Percentiles rank a stretch among this genome's conserved stretches.
phyloP scores from a whole-genome alignment of 2,329 filamentous ascomycete species.

The Microsporum canis region DNA sequence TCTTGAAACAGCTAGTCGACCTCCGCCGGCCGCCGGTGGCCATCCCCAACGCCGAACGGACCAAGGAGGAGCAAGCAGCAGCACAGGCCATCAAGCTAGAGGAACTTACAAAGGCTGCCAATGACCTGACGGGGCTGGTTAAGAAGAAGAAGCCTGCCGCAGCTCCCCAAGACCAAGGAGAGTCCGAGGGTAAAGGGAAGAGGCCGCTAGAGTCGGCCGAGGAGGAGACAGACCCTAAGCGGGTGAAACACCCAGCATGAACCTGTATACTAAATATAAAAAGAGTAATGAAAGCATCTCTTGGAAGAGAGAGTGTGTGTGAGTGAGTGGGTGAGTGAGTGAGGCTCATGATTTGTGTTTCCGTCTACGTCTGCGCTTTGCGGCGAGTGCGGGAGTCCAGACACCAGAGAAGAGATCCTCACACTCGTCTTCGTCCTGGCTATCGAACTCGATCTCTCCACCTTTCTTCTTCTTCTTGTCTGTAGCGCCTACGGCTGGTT shows the following conservation, averaged over 20 bases:
- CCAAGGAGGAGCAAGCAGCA: slow-evolving; percentile 30
- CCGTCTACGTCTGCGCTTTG: slow-evolving; percentile 17
- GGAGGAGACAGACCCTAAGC: not conserved
- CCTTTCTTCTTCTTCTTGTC: slow-evolving; percentile 1
- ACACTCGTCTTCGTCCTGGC: slow-evolving; percentile 55
- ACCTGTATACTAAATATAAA: too few species aligned
- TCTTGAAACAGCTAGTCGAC: slow-evolving; percentile 39
- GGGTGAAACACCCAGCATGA: not conserved
- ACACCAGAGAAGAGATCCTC: slow-evolving; percentile 53
- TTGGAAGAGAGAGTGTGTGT: not conserved
- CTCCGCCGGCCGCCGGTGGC: slow-evolving; percentile 45
- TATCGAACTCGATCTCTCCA: slow-evolving; percentile 45
- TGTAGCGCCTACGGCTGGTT: not conserved
- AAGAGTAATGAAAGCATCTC: not conserved
- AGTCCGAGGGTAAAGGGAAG: not conserved
- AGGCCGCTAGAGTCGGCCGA: not conserved
- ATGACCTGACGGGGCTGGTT: slow-evolving; percentile 48
- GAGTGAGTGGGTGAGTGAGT: not conserved
- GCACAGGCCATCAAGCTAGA: slow-evolving; percentile 24
- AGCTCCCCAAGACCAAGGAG: not conserved
- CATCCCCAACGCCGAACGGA: slow-evolving; percentile 29
- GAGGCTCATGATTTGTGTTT: not conserved
- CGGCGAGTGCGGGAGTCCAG: slow-evolving; percentile 47
- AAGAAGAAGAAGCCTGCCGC: slow-evolving; percentile 33
- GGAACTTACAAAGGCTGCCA: slow-evolving; percentile 45